A percentile compares a stretch with the other conserved stretches of the same genome.
phyloP scores from a whole-genome alignment of 2,329 filamentous ascomycete genomes.

The Tolypocladium capitatum region DNA sequence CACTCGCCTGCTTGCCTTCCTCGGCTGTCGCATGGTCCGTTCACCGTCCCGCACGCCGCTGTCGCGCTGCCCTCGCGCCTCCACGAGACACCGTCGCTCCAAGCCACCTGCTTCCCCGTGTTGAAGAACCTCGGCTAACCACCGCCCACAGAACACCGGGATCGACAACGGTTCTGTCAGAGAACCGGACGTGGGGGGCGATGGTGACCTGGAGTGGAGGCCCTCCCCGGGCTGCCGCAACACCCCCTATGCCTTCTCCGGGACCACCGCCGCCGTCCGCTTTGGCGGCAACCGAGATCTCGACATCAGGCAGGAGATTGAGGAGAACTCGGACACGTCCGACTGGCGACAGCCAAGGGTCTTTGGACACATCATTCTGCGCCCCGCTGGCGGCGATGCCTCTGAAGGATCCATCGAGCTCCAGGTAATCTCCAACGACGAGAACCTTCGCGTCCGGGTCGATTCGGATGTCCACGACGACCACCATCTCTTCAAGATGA shows the following conservation, averaged over 20 bases:
- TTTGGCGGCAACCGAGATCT: slow-evolving; percentile 24
- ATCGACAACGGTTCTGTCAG: slow-evolving; percentile 13
- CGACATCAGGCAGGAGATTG: slow-evolving; percentile 24
- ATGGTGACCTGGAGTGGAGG: slow-evolving; percentile 13
- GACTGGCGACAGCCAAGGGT: slow-evolving; percentile 21
- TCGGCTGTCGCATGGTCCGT: not conserved
- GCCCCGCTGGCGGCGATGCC: slow-evolving; percentile 18
- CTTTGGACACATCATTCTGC: slow-evolving; percentile 31
- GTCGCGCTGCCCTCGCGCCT: not conserved
- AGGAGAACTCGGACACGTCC: slow-evolving; percentile 7
- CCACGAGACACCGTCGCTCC: not conserved
- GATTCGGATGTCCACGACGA: slow-evolving; percentile 20
- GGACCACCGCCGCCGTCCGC: slow-evolving; percentile 11
- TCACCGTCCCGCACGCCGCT: not conserved
- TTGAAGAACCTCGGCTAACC: not conserved
- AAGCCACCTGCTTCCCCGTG: no score
- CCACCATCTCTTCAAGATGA: slow-evolving; percentile 25
- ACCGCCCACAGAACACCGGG: slow-evolving; percentile 5
- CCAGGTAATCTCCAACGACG: slow-evolving; percentile 32
- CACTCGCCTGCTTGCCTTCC: not conserved
- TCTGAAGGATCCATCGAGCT: slow-evolving; percentile 26
- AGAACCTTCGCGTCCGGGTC: slow-evolving; percentile 21
- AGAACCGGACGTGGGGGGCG: slow-evolving; percentile 7
- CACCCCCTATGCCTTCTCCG: slow-evolving; percentile 8
- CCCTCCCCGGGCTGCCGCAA: slow-evolving; percentile 14